Conservation (phyloP, 345 rosid genomes). For the Sapria himalayana region DNA sequence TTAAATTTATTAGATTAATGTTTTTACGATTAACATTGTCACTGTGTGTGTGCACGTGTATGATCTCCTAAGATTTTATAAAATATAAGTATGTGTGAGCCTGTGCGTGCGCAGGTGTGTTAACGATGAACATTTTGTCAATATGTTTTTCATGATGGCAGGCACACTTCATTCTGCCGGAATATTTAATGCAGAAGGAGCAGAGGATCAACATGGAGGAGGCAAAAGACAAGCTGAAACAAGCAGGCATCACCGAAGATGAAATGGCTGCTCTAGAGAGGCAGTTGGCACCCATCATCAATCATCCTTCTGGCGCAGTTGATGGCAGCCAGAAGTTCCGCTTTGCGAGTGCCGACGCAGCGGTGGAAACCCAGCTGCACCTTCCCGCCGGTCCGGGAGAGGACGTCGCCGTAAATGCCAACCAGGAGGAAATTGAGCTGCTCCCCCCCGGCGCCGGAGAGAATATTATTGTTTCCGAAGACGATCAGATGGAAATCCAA, state of each 20-base stretch:
- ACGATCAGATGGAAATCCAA: conserved; percentile 39
- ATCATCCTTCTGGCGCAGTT: conserved; percentile 15
- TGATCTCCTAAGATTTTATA: too few species aligned
- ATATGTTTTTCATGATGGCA: conserved; percentile 16
- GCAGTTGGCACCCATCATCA: conserved; percentile 39
- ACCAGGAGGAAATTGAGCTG: conserved; percentile 68
- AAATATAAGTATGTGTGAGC: too few species aligned
- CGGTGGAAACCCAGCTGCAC: conserved; percentile 48
- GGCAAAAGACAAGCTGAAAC: conserved; percentile 71
- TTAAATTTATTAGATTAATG: too few species aligned
- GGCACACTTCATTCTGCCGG: conserved; percentile 78
- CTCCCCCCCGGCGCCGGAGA: conserved; percentile 69
- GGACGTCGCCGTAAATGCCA: conserved; percentile 24
- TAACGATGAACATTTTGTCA: too few species aligned
- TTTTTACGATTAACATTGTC: too few species aligned
- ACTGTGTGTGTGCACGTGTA: too few species aligned
- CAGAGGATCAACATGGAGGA: conserved; percentile 52
- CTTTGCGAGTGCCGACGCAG: conserved; percentile 88
- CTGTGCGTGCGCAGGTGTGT: too few species aligned
- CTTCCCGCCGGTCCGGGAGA: too few species aligned
- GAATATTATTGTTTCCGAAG: too few species aligned
- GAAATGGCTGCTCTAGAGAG: conserved; percentile 89
- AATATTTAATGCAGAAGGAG: conserved; percentile 86
- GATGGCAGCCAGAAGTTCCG: conserved; percentile 45
- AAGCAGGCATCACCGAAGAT: conserved; percentile 65